Conservation (phyloP, 805 yeast genomes). For the Candida sphagnicola region DNA sequence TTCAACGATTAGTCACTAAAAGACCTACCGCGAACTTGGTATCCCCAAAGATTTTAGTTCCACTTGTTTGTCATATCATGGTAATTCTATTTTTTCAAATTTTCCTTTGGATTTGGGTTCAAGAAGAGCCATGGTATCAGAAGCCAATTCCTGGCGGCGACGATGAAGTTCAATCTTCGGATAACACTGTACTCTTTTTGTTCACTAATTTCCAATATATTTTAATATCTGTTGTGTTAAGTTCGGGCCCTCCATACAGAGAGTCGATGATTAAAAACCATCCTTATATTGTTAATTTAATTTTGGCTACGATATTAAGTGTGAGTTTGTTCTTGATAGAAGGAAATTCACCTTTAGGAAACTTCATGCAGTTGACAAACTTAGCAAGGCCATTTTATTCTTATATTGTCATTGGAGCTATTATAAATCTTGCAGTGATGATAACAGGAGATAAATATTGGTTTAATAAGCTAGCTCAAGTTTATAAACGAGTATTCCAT, state of each 20-base stretch:
- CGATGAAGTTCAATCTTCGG: conserved; percentile 78
- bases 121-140: conserved; percentile 67
- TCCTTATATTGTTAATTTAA: conserved; percentile 68
- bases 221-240: conserved; percentile 73
- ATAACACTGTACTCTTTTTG: conserved; percentile 81
- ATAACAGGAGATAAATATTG: conserved; percentile 42
- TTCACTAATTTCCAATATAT: conserved; percentile 88
- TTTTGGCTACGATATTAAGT: conserved; percentile 48
- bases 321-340: conserved; percentile 50
- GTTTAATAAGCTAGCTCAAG: conserved; percentile 37
- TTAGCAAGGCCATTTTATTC: conserved; percentile 49
- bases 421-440: conserved; percentile 47
- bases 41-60: conserved; percentile 80
- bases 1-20: conserved; percentile 52
- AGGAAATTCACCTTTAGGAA: conserved; percentile 53
- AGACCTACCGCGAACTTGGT: conserved; percentile 94
- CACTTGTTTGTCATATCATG: conserved; percentile 74
- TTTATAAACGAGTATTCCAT: conserved; percentile 32
- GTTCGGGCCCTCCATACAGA: conserved; percentile 92
- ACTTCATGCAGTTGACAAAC: conserved; percentile 71
- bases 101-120: conserved; percentile 58
- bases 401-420: conserved; percentile 44
- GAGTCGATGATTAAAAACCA: conserved; percentile 62
- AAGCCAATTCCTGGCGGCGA: conserved; percentile 75
- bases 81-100: conserved; percentile 64